Conservation (phyloP, 306 rosid genomes). For the Lotus japonicus region DNA sequence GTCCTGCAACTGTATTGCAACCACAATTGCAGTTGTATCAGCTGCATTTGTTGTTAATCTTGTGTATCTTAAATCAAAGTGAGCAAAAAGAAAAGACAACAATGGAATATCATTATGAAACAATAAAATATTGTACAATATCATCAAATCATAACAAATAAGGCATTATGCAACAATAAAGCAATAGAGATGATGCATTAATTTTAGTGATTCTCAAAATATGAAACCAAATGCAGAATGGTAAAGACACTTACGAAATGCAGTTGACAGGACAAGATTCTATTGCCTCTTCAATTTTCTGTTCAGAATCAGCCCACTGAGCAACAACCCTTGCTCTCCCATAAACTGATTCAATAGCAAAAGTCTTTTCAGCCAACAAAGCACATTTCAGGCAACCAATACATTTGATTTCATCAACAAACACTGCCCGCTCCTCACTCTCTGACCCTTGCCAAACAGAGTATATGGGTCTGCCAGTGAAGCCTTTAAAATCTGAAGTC, state of each 20-base stretch:
- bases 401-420: slow-evolving; percentile 87
- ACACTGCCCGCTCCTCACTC: slow-evolving; percentile 69
- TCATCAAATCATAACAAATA: too few species aligned
- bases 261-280: slow-evolving; percentile 88
- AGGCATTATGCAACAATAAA: too few species aligned
- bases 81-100: too few species aligned
- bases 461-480: slow-evolving; percentile 80
- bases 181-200: too few species aligned
- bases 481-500: slow-evolving; percentile 66
- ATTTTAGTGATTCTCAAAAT: too few species aligned
- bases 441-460: slow-evolving; percentile 77
- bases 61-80: too few species aligned
- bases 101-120: too few species aligned
- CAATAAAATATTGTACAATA: too few species aligned
- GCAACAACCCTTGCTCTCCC: slow-evolving; percentile 95
- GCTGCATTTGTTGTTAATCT: too few species aligned
- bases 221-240: background rate
- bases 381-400: slow-evolving; percentile 94
- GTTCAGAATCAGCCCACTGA: slow-evolving; percentile 89
- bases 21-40: too few species aligned
- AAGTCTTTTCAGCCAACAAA: slow-evolving; percentile 74
- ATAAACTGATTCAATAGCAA: slow-evolving; percentile 84
- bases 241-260: slow-evolving; percentile 67
- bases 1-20: too few species aligned
- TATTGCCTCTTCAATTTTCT: slow-evolving; percentile 65